These are phyloP conservation scores for Cordyceps javanica DNA, from an alignment of 2,329 filamentous ascomycete genomes.

Conservation along the genomic window DNA sequence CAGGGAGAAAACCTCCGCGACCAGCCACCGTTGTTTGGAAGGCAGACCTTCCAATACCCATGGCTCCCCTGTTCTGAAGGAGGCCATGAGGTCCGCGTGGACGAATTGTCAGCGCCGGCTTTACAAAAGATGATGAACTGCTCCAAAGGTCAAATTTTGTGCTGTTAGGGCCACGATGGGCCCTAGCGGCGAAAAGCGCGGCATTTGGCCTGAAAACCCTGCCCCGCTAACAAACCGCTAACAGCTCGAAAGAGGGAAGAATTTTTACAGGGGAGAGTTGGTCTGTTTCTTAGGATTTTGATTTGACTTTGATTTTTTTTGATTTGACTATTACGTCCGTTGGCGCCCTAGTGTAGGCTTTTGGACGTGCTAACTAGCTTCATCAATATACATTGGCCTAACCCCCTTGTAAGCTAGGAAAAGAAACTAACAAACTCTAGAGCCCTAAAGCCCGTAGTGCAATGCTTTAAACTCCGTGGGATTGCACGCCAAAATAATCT, in stretches of 20 bases:
- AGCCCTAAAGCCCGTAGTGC: background rate
- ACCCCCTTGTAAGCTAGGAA: too few species aligned
- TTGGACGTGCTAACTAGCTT: slow-evolving; percentile 3
- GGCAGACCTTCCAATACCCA: slow-evolving; percentile 9
- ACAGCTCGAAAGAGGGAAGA: too few species aligned
- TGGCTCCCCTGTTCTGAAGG: slow-evolving; percentile 5
- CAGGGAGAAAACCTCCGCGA: slow-evolving; percentile 11
- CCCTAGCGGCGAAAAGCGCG: background rate
- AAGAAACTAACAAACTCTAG: background rate
- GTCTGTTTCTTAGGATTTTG: too few species aligned
- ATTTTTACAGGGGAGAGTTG: too few species aligned
- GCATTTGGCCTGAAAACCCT: too few species aligned
- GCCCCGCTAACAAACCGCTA: too few species aligned
- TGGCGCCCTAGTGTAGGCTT: slow-evolving; percentile 4
- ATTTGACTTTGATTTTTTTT: too few species aligned
- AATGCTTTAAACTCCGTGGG: background rate
- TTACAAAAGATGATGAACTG: slow-evolving; percentile 9
- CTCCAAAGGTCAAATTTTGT: slow-evolving; percentile 1
- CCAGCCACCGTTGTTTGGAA: slow-evolving; percentile 9
- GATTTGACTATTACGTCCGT: too few species aligned
- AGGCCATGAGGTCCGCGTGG: slow-evolving; percentile 1
- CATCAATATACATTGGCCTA: too few species aligned
- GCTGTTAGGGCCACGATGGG: slow-evolving; percentile 2
- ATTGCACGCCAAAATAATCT: background rate
- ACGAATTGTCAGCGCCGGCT: background rate